These are phyloP conservation scores for Phanerodontia chrysosporium DNA, from an alignment of 768 basidiomycete species.

Conservation along the genomic window DNA sequence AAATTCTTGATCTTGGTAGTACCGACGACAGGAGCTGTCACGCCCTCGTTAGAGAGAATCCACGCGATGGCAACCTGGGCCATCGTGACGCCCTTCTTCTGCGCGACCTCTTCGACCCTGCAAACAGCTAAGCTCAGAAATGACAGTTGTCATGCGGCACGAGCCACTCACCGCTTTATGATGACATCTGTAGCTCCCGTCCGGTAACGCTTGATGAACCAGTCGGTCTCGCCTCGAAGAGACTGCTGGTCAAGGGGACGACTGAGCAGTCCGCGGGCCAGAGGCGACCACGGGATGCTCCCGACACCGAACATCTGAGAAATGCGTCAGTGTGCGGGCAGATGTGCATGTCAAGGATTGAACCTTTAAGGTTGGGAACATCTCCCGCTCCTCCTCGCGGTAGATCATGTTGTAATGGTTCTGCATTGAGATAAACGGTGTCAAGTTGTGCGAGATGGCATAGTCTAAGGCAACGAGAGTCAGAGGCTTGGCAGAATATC, in stretches of 20 bases:
- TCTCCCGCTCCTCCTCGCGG: conserved; percentile 42
- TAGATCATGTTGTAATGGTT: conserved; percentile 42
- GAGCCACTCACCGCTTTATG: conserved; percentile 13
- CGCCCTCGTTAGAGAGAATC: conserved; percentile 30
- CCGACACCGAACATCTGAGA: conserved; percentile 32
- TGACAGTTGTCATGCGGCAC: not conserved
- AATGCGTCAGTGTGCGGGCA: not conserved
- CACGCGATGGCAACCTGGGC: conserved; percentile 44
- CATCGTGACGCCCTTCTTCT: conserved; percentile 38
- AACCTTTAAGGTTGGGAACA: conserved; percentile 34
- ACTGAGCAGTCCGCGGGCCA: conserved; percentile 31
- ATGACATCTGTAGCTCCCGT: conserved; percentile 12
- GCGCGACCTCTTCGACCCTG: conserved; percentile 38
- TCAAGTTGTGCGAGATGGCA: conserved; percentile 20
- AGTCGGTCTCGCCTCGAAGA: conserved; percentile 21
- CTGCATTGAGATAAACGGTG: conserved; percentile 44
- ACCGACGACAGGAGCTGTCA: not conserved
- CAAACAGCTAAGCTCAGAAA: not conserved
- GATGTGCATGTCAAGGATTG: not conserved
- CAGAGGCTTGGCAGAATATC: not conserved
- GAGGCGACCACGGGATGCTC: conserved; percentile 37
- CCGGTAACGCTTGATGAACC: conserved; percentile 16
- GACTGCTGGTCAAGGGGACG: conserved; percentile 25
- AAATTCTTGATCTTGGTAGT: conserved; percentile 33
- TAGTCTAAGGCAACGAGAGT: not conserved